Conservation (phyloP, 441 rosid genomes). For the Gossypium laxum region DNA sequence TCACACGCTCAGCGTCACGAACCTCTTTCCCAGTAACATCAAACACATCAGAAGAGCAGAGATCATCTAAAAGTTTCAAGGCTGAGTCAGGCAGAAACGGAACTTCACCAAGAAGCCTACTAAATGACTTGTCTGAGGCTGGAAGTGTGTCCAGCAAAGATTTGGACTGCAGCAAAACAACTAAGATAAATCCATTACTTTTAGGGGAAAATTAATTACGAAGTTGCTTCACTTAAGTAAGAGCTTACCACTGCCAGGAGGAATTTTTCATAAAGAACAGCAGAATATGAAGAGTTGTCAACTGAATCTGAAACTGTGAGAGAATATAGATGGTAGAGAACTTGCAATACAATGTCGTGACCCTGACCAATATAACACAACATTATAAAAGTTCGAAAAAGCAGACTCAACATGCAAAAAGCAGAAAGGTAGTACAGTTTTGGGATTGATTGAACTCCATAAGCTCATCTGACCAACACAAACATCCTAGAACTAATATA, state of each 20-base stretch:
- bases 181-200: constrained; percentile 25
- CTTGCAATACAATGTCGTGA: constrained; percentile 79
- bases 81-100: constrained; percentile 76
- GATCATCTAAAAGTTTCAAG: constrained; percentile 65
- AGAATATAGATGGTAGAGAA: constrained; percentile 77
- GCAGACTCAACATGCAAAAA: background rate
- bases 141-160: constrained; percentile 83
- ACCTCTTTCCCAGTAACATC: constrained; percentile 56
- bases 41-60: constrained; percentile 62
- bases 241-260: constrained; percentile 75
- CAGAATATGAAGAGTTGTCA: constrained; percentile 45
- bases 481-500: background rate
- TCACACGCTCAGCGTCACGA: constrained; percentile 83
- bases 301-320: constrained; percentile 38
- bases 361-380: constrained; percentile 51
- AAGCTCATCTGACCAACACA: background rate
- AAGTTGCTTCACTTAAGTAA: constrained; percentile 11
- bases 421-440: background rate
- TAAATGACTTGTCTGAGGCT: constrained; percentile 90
- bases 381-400: constrained; percentile 3
- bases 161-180: constrained; percentile 51
- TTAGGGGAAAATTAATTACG: constrained; percentile 14
- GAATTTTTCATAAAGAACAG: constrained; percentile 63
- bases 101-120: constrained; percentile 92
- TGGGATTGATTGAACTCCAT: background rate